These are phyloP conservation scores for Penicillium cataractarum DNA, from an alignment of 495 filamentous ascomycete genomes.

Conservation along the genomic window DNA sequence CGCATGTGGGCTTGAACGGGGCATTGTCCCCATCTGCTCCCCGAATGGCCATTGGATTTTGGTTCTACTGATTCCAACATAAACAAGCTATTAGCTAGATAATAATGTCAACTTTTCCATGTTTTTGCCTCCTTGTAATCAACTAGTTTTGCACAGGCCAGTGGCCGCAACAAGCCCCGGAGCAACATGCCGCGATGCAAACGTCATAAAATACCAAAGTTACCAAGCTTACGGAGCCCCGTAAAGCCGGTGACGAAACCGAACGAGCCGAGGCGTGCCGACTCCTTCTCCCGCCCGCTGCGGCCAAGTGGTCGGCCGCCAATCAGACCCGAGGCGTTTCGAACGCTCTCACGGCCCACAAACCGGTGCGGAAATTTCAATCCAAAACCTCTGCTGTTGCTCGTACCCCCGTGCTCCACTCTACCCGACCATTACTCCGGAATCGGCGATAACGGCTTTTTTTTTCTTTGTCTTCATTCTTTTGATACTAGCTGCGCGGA, in stretches of 20 bases:
- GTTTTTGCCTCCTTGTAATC: neutral
- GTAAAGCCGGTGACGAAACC: constrained; percentile 39
- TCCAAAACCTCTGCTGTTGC: constrained; percentile 17
- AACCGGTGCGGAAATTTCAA: constrained; percentile 38
- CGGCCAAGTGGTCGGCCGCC: constrained; percentile 41
- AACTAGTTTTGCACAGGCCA: neutral
- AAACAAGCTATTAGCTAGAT: neutral
- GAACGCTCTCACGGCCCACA: constrained; percentile 31
- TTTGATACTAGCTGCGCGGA: constrained; percentile 11
- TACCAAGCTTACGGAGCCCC: constrained; percentile 7
- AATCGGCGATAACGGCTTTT: constrained; percentile 47
- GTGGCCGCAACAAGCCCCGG: constrained; percentile 7
- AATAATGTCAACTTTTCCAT: neutral
- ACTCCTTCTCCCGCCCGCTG: constrained; percentile 58
- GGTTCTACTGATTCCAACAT: neutral
- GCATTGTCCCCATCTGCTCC: neutral
- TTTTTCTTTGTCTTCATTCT: constrained; percentile 21
- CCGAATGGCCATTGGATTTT: neutral
- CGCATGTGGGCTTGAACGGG: constrained; percentile 13
- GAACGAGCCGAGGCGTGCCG: constrained; percentile 58
- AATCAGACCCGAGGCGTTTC: constrained; percentile 39
- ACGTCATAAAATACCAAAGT: constrained; percentile 47
- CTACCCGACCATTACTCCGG: constrained; percentile 41
- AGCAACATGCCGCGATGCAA: constrained; percentile 30
- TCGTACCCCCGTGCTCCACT: constrained; percentile 36